Evolutionary conservation across 176 grass and related monocot genomes (phyloP).

Genomic region (Zizania latifolia): DNA sequence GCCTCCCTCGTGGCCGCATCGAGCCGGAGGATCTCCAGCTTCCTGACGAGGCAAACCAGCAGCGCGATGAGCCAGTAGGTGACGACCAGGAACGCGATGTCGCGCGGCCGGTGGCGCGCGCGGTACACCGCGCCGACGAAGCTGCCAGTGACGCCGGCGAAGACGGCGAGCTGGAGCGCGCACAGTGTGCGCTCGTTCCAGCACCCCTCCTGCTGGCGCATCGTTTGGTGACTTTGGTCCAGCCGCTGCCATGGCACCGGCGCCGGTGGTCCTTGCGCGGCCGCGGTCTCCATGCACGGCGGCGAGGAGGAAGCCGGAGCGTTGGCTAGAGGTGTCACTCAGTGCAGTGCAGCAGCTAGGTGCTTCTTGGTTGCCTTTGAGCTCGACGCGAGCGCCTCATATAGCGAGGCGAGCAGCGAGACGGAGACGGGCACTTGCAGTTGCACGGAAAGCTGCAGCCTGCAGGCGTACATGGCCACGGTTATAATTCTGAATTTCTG

Average conservation of each 20-base stretch:
- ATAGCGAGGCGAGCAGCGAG: background rate
- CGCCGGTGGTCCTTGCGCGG: background rate
- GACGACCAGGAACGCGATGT: constrained; percentile 8
- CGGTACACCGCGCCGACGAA: constrained; percentile 7
- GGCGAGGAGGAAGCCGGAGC: background rate
- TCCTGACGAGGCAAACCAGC: constrained; percentile 6
- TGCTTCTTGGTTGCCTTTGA: background rate
- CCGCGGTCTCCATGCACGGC: background rate
- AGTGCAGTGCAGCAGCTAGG: background rate
- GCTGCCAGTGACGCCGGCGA: background rate
- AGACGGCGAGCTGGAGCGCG: background rate
- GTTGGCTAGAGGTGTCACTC: background rate
- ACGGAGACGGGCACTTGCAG: background rate
- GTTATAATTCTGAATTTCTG: too few relatives aligned
- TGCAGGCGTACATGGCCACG: too few relatives aligned
- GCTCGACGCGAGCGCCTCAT: background rate
- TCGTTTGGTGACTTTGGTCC: background rate
- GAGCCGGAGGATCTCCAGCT: background rate
- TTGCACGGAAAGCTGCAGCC: too few relatives aligned
- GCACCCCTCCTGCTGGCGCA: background rate
- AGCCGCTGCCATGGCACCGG: background rate
- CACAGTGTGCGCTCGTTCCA: background rate
- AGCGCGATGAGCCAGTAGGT: constrained; percentile 4
- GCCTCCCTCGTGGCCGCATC: background rate
- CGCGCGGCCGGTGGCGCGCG: background rate